Conservation (phyloP, 2,329 filamentous ascomycete genomes). For the Alternaria ethzedia region DNA sequence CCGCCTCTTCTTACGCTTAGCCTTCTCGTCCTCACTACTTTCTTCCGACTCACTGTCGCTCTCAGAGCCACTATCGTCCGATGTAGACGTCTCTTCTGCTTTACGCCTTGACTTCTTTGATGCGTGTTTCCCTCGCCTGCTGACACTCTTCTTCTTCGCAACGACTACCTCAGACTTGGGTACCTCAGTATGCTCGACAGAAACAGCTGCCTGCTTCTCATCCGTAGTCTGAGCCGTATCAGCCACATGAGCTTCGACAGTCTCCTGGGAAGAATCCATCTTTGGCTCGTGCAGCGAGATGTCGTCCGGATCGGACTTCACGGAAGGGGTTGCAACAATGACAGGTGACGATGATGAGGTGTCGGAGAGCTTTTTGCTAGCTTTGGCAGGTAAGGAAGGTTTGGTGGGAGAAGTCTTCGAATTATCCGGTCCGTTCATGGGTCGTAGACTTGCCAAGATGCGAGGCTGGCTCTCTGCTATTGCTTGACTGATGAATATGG, state of each 20-base stretch:
- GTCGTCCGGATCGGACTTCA: slow-evolving; percentile 26
- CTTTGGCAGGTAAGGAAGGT: slow-evolving; percentile 10
- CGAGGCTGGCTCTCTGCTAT: neutral
- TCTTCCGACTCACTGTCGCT: slow-evolving; percentile 26
- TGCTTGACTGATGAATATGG: neutral
- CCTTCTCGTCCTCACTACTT: slow-evolving; percentile 29
- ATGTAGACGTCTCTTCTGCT: slow-evolving; percentile 23
- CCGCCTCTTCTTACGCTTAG: slow-evolving; percentile 28
- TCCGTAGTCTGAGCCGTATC: neutral
- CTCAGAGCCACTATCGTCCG: slow-evolving; percentile 30
- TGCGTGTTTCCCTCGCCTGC: slow-evolving; percentile 18
- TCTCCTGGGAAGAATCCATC: slow-evolving; percentile 23
- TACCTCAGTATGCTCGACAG: slow-evolving; percentile 12
- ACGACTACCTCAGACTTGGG: slow-evolving; percentile 7
- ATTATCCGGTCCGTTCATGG: slow-evolving; percentile 30
- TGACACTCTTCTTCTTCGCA: slow-evolving; percentile 13
- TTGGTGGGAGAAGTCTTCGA: slow-evolving; percentile 12
- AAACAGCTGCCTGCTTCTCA: slow-evolving; percentile 5
- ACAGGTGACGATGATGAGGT: slow-evolving; percentile 33
- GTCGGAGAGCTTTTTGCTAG: slow-evolving; percentile 23
- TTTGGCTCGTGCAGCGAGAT: slow-evolving; percentile 17
- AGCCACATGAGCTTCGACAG: slow-evolving; percentile 9
- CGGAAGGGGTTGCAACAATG: slow-evolving; percentile 32
- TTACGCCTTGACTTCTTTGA: slow-evolving; percentile 28
- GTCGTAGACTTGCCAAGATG: neutral